Evolutionary conservation across 176 grass and related monocot species (phyloP).

Genomic region (Avena atlantica): DNA sequence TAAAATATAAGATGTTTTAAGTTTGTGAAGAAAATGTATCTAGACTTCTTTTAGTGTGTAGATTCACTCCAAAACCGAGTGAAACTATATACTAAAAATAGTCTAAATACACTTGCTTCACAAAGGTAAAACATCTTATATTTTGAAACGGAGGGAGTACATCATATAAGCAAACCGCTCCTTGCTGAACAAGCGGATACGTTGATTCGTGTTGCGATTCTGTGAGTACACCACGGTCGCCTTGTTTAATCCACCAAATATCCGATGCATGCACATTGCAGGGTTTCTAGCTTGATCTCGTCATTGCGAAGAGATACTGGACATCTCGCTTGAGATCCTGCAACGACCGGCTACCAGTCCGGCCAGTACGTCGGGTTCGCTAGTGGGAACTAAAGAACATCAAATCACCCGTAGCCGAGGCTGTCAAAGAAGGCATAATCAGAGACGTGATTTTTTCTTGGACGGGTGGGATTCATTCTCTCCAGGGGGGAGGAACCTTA

Average conservation of each 20-base stretch:
- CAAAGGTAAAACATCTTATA: too few relatives aligned
- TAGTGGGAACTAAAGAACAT: background rate
- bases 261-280: background rate
- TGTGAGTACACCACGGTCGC: background rate
- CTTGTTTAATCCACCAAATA: constrained; percentile 1
- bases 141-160: too few relatives aligned
- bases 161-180: background rate
- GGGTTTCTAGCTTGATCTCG: background rate
- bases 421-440: background rate
- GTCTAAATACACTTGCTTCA: too few relatives aligned
- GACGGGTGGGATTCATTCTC: background rate
- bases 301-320: constrained; percentile 15
- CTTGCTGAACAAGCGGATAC: background rate
- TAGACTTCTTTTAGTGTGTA: too few relatives aligned
- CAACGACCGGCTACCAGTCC: background rate
- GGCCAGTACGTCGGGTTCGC: background rate
- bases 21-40: too few relatives aligned
- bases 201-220: background rate
- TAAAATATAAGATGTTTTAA: too few relatives aligned
- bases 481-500: constrained; percentile 34
- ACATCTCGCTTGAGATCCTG: constrained; percentile 14
- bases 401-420: background rate
- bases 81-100: too few relatives aligned
- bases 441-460: background rate
- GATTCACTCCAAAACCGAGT: too few relatives aligned